Conservation (phyloP, 129 eudicot species). For the Artemisia argyi region DNA sequence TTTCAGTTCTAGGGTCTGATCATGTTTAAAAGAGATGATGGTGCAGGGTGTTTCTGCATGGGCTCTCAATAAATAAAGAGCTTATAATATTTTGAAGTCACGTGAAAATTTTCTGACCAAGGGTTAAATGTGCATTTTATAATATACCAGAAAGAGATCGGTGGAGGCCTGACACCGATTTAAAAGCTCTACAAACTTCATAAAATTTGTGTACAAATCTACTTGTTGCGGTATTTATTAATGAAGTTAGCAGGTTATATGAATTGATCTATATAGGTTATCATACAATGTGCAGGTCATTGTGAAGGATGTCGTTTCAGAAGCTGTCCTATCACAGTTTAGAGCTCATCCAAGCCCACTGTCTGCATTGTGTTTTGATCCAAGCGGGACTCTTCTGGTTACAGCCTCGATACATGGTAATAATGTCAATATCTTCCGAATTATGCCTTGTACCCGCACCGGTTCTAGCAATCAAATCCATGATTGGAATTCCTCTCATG, state of each 20-base stretch:
- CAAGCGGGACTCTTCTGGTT: constrained; percentile 60
- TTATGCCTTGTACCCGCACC: constrained; percentile 43
- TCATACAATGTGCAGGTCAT: constrained; percentile 43
- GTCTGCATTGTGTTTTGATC: constrained; percentile 60
- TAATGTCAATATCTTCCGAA: constrained; percentile 51
- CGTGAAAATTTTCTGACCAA: neutral
- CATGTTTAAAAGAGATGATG: no score
- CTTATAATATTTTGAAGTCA: neutral
- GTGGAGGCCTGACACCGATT: neutral
- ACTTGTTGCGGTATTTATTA: constrained; percentile 5
- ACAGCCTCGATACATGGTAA: constrained; percentile 65
- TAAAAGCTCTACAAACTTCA: neutral
- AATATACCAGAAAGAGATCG: neutral
- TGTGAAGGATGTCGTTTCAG: constrained; percentile 47
- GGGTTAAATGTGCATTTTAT: neutral
- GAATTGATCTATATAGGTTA: constrained; percentile 7
- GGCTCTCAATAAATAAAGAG: neutral
- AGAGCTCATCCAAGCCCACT: constrained; percentile 55
- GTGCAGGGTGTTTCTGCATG: neutral
- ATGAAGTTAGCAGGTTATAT: constrained; percentile 11
- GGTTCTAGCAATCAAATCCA: constrained; percentile 36
- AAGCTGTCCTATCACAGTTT: constrained; percentile 49
- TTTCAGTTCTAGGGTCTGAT: neutral
- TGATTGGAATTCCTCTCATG: constrained; percentile 56
- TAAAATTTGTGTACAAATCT: neutral